phyloP scores from a whole-genome alignment of 306 rosid genomes.

The Luffa acutangula region DNA sequence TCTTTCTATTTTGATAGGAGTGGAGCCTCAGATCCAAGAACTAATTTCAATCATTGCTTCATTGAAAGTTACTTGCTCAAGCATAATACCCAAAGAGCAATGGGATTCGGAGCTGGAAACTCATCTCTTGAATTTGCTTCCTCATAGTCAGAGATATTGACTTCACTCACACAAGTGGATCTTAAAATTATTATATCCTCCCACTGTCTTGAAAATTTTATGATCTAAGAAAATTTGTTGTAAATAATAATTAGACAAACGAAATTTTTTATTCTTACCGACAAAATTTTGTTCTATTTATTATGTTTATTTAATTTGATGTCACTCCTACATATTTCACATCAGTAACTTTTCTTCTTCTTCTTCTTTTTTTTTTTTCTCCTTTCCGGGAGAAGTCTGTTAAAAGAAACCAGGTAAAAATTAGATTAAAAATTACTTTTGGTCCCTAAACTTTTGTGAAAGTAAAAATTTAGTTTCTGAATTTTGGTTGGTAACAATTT shows the following conservation, averaged over 20 bases:
- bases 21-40: neutral
- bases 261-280: neutral
- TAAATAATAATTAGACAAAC: neutral
- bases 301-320: neutral
- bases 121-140: neutral
- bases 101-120: neutral
- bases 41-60: neutral
- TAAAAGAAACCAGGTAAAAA: neutral
- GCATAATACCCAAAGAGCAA: slow-evolving; percentile 7
- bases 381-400: neutral
- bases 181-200: neutral
- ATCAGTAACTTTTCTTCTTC: neutral
- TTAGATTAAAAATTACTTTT: no score
- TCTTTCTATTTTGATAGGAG: neutral
- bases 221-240: neutral
- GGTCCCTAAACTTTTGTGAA: no score
- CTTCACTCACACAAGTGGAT: slow-evolving; percentile 2
- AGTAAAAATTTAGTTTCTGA: no score
- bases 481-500: no score
- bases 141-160: neutral
- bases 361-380: neutral
- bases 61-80: neutral
- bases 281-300: neutral
- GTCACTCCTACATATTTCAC: neutral
- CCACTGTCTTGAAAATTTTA: neutral